Base-by-base conservation (phyloP, 139 green algal genomes). In the Chlorella vulgaris region DNA sequence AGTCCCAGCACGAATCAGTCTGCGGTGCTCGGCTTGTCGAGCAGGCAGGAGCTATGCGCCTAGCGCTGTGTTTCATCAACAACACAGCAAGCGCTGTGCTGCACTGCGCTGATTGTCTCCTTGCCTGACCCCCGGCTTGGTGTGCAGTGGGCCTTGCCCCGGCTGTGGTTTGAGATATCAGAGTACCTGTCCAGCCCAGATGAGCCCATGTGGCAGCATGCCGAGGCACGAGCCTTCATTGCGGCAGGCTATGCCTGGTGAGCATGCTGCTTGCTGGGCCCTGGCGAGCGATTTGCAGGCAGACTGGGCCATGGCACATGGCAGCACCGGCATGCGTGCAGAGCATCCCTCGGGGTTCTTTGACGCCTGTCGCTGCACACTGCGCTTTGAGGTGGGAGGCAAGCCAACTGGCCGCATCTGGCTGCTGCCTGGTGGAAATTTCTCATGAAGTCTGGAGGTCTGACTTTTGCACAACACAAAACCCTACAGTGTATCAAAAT, bases 191-290 rank as follows among this genome's bases (percentile, higher is more conserved):
- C 40, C 28, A 55, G 7, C 40, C 68, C 68, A 13, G 40, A 6
- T 26, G 26, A 47, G 26, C 68, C 68, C 2, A 8, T 24, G 1
- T 75, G 68, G 68, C 39, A 60, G 39, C 68, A 47, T 0, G 40
- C 43, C 0, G 68, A 58, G 40, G 39, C 36, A 1, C 36, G 36
- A 31, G 68, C 26, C 26, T 75, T 75, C 36, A 19, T 75, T 39
- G 40, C 68, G 26, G 39, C 68, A 7, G 68, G 68, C 39, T 75
- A 60, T 38, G 68, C 43, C 19, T 75, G 68, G 68, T 75, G 68
- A 60, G 68, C 31, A 7, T 5, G 26, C 24, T 35, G 7, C 15
- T n/a, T 8, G 31, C 19, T 10, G 22, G 18, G 55, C 18, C 28
- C n/a, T 65, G 55, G 5, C 10, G 47, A 58, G 47, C 47, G 47